A percentile compares a stretch with the other conserved stretches of the same genome.
phyloP scores from a whole-genome alignment of 208 protist genomes.

The Phytomonas sp. region DNA sequence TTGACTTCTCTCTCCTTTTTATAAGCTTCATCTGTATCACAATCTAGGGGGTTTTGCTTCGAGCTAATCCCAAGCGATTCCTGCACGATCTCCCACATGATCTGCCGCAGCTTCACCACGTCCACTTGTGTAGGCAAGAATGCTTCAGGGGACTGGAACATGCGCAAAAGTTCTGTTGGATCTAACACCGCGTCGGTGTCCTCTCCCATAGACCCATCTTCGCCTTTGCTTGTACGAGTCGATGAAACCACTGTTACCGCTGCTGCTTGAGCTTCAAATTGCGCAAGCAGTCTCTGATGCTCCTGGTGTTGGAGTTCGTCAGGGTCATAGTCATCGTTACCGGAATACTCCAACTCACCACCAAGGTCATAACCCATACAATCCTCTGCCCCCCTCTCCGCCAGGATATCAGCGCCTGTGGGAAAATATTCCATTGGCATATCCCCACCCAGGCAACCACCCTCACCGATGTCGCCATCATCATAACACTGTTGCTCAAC shows the following conservation, averaged over 20 bases:
- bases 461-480: not conserved
- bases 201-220: not conserved
- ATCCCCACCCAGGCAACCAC: not conserved
- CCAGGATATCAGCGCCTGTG: not conserved
- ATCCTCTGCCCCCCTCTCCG: constrained; percentile 10
- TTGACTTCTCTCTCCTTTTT: not conserved
- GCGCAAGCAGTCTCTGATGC: constrained; percentile 25
- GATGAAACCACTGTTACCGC: constrained; percentile 15
- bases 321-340: constrained; percentile 22
- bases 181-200: constrained; percentile 10
- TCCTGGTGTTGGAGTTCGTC: constrained; percentile 17
- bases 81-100: constrained; percentile 71
- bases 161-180: constrained; percentile 26
- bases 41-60: constrained; percentile 10
- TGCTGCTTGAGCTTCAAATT: constrained; percentile 32
- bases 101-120: constrained; percentile 62
- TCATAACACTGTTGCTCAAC: constrained; percentile 2
- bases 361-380: constrained; percentile 61
- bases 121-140: constrained; percentile 76
- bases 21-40: not conserved
- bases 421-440: constrained; percentile 4
- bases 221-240: constrained; percentile 14
- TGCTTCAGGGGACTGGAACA: constrained; percentile 55
- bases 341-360: constrained; percentile 30
- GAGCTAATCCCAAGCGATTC: constrained; percentile 23